Evolutionary conservation across 2,329 filamentous ascomycete species (phyloP).

Genomic region (Paraconiothyrium brasiliense): DNA sequence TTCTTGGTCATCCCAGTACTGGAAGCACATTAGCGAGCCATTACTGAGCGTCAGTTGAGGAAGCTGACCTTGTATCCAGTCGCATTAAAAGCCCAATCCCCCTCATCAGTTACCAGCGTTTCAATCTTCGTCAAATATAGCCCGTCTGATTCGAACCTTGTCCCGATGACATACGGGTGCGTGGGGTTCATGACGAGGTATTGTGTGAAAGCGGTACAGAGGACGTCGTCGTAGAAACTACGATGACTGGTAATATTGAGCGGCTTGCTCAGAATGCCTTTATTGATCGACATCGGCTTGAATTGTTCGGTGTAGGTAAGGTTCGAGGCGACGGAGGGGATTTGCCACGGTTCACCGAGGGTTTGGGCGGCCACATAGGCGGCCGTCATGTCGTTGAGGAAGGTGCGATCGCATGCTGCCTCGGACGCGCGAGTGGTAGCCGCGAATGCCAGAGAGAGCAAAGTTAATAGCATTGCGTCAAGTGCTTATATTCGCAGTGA

Average conservation of each 20-base stretch:
- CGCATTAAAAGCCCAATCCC: conserved; percentile 29
- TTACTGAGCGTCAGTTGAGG: neutral
- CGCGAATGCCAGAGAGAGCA: conserved; percentile 7
- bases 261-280: conserved; percentile 29
- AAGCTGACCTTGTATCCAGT: conserved; percentile 2
- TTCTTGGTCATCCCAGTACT: conserved; percentile 19
- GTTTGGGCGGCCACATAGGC: conserved; percentile 30
- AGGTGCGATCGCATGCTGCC: conserved; percentile 26
- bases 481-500: neutral
- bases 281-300: conserved; percentile 23
- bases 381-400: conserved; percentile 27
- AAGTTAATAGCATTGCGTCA: neutral
- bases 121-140: conserved; percentile 30
- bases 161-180: conserved; percentile 36
- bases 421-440: conserved; percentile 1
- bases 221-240: conserved; percentile 27
- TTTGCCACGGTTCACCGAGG: conserved; percentile 22
- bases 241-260: conserved; percentile 30
- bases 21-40: neutral
- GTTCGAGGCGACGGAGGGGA: conserved; percentile 23
- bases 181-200: conserved; percentile 24
- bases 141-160: conserved; percentile 25
- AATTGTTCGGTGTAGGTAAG: conserved; percentile 36
- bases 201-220: conserved; percentile 36
- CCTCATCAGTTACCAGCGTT: conserved; percentile 31